Base-by-base conservation (phyloP, 2,329 filamentous ascomycete species). In the Fusarium mexicanum region DNA sequence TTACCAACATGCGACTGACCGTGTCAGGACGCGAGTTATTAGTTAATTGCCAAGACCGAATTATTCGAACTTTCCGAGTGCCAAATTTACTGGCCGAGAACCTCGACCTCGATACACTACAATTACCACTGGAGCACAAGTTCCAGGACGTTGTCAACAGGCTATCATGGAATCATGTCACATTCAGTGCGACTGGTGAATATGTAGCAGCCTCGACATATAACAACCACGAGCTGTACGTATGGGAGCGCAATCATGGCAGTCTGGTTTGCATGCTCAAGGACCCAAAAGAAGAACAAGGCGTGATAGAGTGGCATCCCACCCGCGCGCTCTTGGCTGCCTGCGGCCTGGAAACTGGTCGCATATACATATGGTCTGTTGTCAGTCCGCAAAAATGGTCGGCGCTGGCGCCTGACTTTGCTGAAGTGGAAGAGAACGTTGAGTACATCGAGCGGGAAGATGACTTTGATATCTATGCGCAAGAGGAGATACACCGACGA, bases 191-290 rank as follows among this genome's bases (percentile, higher is more conserved):
- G 2, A 96, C 94, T 0, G 95, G 95, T 60, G 96, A 99, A 83
- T 98, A 98, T 80, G 95, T 99, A 46, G 95, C 95, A 31, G 96
- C 97, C 2, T 97, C 95, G 33, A 98, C 96, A 5, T 98, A 95
- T 82, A 98, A 98, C 87, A 99, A 99, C 79, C 95, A 98, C 78
- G 96, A 99, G 83, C 93, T 99, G 73, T 98, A 98, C 83, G 95
- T 98, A 35, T 98, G 96, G 96, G 96, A 99, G 84, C 91, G 96
- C 62, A 93, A 92, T 64, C 94, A 97, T 79, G 96, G 96, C 58
- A 98, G 94, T 83, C 85, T 99, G 65, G 95, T 98, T 61, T 97
- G 97, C 82, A 99, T 99, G 86, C 88, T 99, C 44, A 97, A 99
- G 82, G 96, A 96, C 2, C 95, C 96, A 3, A 97, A 97, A 79